A percentile compares a stretch with the other conserved stretches of the same genome.
Evolutionary conservation across 2,329 filamentous ascomycete species (phyloP).

Genomic region (Penicillium oxalicum): DNA sequence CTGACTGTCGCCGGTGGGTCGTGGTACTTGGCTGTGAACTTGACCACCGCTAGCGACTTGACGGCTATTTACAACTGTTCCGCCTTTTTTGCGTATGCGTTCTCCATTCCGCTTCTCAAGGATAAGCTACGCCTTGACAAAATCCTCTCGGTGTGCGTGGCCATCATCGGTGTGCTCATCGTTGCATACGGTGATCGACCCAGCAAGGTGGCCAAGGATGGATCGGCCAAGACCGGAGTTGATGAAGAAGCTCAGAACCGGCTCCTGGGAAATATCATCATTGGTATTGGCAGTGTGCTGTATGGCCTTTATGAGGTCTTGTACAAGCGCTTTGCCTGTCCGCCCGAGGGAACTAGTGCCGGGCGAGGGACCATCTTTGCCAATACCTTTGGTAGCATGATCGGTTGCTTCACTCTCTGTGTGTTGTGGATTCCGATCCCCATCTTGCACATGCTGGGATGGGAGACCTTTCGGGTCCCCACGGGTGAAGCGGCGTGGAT

Average conservation of each 20-base stretch:
- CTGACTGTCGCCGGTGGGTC: slow-evolving; percentile 85
- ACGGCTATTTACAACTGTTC: slow-evolving; percentile 99
- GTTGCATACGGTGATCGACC: slow-evolving; percentile 84
- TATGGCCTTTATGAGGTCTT: slow-evolving; percentile 97
- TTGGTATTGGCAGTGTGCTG: slow-evolving; percentile 81
- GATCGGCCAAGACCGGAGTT: slow-evolving; percentile 12
- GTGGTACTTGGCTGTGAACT: slow-evolving; percentile 91
- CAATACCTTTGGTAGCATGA: slow-evolving; percentile 82
- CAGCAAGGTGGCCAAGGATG: slow-evolving; percentile 43
- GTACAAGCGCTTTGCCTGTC: slow-evolving; percentile 90
- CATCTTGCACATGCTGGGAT: slow-evolving; percentile 68
- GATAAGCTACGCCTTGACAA: slow-evolving; percentile 82
- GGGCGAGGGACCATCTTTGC: slow-evolving; percentile 94
- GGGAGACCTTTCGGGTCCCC: slow-evolving; percentile 79
- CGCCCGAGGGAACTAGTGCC: slow-evolving; percentile 77
- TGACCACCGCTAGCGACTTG: slow-evolving; percentile 88
- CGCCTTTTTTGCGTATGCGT: slow-evolving; percentile 96
- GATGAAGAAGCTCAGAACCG: slow-evolving; percentile 57
- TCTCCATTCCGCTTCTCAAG: slow-evolving; percentile 81
- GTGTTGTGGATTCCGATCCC: slow-evolving; percentile 92
- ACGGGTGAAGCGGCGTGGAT: slow-evolving; percentile 71
- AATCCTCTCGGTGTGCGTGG: slow-evolving; percentile 75
- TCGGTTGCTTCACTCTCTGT: slow-evolving; percentile 76
- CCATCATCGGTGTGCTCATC: slow-evolving; percentile 84
- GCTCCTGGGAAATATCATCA: slow-evolving; percentile 81